phyloP scores from a whole-genome alignment of 1,139 yeast genomes.

The Blastobotrys ciferrii region DNA sequence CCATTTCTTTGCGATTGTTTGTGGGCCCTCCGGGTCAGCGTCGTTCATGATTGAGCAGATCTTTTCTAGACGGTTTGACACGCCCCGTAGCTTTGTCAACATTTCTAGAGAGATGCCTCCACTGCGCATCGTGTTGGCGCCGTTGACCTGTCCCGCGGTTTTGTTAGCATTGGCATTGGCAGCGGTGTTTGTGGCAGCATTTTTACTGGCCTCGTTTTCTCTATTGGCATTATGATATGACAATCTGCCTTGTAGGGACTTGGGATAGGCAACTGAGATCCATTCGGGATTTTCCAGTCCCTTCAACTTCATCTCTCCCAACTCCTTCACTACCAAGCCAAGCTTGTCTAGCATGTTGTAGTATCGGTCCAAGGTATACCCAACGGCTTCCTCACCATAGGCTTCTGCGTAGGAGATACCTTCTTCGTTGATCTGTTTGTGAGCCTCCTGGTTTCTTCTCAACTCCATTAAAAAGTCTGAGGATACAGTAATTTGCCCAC shows the following conservation, averaged over 20 bases:
- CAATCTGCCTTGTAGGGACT: constrained; percentile 56
- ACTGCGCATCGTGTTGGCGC: constrained; percentile 12
- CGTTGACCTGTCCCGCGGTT: background rate
- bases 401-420: constrained; percentile 50
- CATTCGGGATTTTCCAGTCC: constrained; percentile 93
- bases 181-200: background rate
- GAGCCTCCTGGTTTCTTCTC: constrained; percentile 54
- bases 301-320: constrained; percentile 87
- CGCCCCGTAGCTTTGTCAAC: constrained; percentile 45
- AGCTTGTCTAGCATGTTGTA: constrained; percentile 61
- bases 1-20: constrained; percentile 2
- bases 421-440: constrained; percentile 44
- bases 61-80: constrained; percentile 50
- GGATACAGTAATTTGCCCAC: constrained; percentile 93
- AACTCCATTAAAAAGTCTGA: constrained; percentile 77
- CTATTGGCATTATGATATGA: constrained; percentile 42
- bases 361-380: constrained; percentile 66
- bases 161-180: constrained; percentile 2
- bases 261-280: constrained; percentile 77
- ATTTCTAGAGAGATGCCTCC: constrained; percentile 36
- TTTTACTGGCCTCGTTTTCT: constrained; percentile 9
- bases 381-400: constrained; percentile 58
- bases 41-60: constrained; percentile 41
- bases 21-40: constrained; percentile 5
- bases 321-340: constrained; percentile 65